These are phyloP conservation scores for Lipomyces orientalis DNA, from an alignment of 805 yeast species.

Conservation along the genomic window DNA sequence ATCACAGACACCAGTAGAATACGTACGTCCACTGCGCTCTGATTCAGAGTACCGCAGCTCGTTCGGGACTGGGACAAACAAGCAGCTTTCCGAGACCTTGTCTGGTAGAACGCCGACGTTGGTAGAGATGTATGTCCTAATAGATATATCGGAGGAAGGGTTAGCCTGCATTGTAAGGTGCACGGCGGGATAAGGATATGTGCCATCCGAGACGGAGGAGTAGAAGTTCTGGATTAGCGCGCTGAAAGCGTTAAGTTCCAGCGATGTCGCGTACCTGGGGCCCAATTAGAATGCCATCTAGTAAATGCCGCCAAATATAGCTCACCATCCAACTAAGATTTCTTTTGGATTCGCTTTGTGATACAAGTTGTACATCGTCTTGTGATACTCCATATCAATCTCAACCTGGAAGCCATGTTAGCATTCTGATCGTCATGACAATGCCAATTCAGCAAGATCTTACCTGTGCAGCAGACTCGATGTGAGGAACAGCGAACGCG, in stretches of 20 bases:
- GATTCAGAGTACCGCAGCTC: slow-evolving; percentile 60
- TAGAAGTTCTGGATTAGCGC: slow-evolving; percentile 83
- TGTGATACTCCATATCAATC: slow-evolving; percentile 78
- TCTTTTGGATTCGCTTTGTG: slow-evolving; percentile 81
- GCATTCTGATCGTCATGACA: neutral
- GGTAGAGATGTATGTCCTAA: slow-evolving; percentile 81
- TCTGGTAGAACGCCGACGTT: slow-evolving; percentile 62
- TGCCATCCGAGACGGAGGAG: slow-evolving; percentile 67
- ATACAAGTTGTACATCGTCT: slow-evolving; percentile 69
- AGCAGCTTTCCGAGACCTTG: slow-evolving; percentile 52
- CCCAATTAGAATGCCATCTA: neutral
- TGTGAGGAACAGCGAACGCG: slow-evolving; percentile 81
- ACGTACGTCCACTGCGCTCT: slow-evolving; percentile 64
- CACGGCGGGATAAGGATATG: slow-evolving; percentile 76
- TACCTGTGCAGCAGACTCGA: slow-evolving; percentile 69
- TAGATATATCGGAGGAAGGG: slow-evolving; percentile 54
- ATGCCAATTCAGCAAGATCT: neutral
- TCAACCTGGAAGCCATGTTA: slow-evolving; percentile 49
- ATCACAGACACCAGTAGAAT: slow-evolving; percentile 24
- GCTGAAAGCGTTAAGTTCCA: slow-evolving; percentile 69
- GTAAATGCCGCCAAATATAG: slow-evolving; percentile 41
- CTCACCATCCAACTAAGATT: slow-evolving; percentile 85
- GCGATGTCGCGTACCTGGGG: slow-evolving; percentile 49
- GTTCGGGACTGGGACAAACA: slow-evolving; percentile 79
- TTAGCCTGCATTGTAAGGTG: slow-evolving; percentile 74